Evolutionary conservation across 1,284 basidiomycete species (phyloP), one percentile per base, ranked within the genome.

Genomic region (Leccinum solheimii): DNA sequence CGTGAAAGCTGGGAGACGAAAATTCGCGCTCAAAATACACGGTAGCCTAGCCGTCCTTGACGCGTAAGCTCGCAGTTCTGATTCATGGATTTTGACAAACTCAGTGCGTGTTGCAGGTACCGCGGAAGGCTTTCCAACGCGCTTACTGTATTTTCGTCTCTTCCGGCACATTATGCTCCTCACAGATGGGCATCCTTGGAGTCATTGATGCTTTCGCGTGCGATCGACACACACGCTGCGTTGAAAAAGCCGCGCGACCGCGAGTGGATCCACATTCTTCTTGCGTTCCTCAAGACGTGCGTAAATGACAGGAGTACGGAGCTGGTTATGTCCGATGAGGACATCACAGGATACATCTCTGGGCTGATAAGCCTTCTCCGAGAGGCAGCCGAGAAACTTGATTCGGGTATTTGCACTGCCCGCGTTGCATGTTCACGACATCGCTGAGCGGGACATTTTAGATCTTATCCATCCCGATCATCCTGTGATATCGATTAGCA

Each of bases 1-100:
- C 69, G 87, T 87, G 50, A 87, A 86, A 62, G 88, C 91, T 14
- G 89, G 89, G 5, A 85, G 95, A 55, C 83, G 88, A 55, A 91
- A 96, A 69, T 94, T 92, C 68, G 91, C 92, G 1, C 77, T 96
- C 49, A 90, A 91, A 68, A 77, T 97, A 52, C 92, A 94, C 68
- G 90, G 89, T 2, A 87, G 85, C 68, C 80, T 98, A 3, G 95
- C 95, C 0, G 91, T 91, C 8, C 83, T 98, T 21, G 92, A 97
- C 67, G 75, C 90, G 93, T 95, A 78, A 68, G 91, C 79, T 21
- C 13, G 7, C 1, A 52, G 16, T 57, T 62, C 48, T 49, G 30
- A 53, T 38, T 14, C 49, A 57, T 62, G 57, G 16, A 56, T 66
- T 64, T 7, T 58, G 23, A 58, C 49, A 62, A 55, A 62, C 57